phyloP scores from a whole-genome alignment of 352 stramenopile genomes.

The Globisporangium barbulae region DNA sequence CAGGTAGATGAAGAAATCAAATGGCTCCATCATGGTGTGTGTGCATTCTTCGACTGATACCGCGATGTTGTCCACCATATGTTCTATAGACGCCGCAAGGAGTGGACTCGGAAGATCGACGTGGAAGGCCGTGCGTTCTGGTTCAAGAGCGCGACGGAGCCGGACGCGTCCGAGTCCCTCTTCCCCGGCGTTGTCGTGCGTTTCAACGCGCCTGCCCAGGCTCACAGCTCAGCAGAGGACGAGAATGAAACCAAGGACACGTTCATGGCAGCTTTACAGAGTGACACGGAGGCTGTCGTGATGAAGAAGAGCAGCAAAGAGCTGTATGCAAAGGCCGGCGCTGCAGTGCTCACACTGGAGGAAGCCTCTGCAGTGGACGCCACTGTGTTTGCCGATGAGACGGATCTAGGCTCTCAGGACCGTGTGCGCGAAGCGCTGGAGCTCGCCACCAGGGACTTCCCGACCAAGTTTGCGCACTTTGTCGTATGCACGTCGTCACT shows the following conservation, averaged over 20 bases:
- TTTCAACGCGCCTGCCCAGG: not conserved
- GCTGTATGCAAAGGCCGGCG: not conserved
- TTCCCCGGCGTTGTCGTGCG: conserved; percentile 6
- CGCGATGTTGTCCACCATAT: not conserved
- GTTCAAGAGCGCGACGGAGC: conserved; percentile 2
- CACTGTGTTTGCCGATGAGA: not conserved
- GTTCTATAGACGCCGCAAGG: conserved; percentile 3
- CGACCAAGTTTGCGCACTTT: conserved; percentile 51
- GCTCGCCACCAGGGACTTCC: conserved; percentile 36
- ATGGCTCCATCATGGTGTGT: not conserved
- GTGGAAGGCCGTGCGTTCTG: not conserved
- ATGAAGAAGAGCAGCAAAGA: not conserved
- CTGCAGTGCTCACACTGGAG: not conserved
- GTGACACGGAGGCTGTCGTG: conserved; percentile 1
- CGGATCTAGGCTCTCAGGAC: conserved; percentile 1
- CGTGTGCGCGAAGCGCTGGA: conserved; percentile 23
- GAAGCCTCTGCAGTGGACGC: not conserved
- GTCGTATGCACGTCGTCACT: conserved; percentile 35
- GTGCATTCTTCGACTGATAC: not conserved
- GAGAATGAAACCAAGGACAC: not conserved
- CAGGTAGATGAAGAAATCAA: not conserved
- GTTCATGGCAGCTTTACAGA: not conserved
- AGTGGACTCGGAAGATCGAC: conserved; percentile 11
- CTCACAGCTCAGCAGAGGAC: not conserved
- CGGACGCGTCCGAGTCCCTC: not conserved